Percentiles rank a stretch among this genome's conserved stretches.
phyloP scores from a whole-genome alignment of 140 eudicot species.

The Cichorium intybus region DNA sequence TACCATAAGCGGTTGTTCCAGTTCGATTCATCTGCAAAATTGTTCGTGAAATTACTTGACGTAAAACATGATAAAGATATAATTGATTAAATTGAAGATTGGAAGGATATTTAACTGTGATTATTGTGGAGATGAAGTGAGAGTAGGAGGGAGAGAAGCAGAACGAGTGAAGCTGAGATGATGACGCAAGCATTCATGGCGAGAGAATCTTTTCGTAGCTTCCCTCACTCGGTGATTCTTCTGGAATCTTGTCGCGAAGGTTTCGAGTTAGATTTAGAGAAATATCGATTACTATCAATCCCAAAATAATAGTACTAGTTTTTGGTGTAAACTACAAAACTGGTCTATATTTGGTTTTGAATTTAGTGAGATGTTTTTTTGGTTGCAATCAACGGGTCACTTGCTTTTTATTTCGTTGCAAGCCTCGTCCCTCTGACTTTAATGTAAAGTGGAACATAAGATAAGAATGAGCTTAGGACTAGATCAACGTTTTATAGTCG shows the following conservation, averaged over 20 bases:
- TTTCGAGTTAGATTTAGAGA: background rate
- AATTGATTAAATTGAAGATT: background rate
- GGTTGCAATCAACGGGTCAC: too few relatives aligned
- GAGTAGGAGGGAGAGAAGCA: conserved; percentile 34
- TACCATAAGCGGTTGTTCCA: conserved; percentile 16
- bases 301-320: too few relatives aligned
- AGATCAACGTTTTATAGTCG: too few relatives aligned
- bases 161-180: conserved; percentile 33
- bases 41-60: background rate
- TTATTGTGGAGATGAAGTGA: conserved; percentile 31
- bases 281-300: too few relatives aligned
- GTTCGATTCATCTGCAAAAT: conserved; percentile 14
- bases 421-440: too few relatives aligned
- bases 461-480: too few relatives aligned
- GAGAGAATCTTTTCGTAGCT: background rate
- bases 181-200: conserved; percentile 25
- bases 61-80: background rate
- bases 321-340: too few relatives aligned
- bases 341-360: too few relatives aligned
- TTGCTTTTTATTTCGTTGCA: too few relatives aligned
- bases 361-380: too few relatives aligned
- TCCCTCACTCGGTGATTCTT: background rate
- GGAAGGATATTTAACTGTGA: background rate
- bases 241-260: conserved; percentile 7
- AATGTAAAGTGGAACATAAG: too few relatives aligned